Evolutionary conservation across 768 basidiomycete species (phyloP).

Genomic region (Suillus luteus): DNA sequence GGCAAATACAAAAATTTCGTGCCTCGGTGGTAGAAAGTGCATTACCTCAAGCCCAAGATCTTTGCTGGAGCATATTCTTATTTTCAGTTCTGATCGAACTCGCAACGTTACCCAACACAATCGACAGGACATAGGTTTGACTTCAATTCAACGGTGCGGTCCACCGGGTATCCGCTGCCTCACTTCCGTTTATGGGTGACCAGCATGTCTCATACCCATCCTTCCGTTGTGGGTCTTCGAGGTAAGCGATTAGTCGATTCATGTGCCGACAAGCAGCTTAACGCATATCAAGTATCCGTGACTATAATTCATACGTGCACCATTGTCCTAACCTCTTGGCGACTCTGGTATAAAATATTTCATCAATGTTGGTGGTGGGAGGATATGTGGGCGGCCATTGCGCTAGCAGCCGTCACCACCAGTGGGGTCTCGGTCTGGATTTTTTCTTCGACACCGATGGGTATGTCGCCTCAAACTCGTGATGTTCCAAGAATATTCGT

Average conservation of each 20-base stretch:
- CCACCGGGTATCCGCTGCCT: not conserved
- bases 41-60: not conserved
- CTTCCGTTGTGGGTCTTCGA: not conserved
- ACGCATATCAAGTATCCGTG: slow-evolving; percentile 5
- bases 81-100: not conserved
- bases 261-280: not conserved
- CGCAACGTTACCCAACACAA: not conserved
- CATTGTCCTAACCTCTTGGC: slow-evolving; percentile 10
- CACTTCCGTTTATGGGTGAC: not conserved
- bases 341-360: slow-evolving; percentile 13
- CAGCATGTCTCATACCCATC: not conserved
- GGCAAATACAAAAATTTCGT: not conserved
- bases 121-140: not conserved
- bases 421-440: slow-evolving; percentile 15
- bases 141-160: not conserved
- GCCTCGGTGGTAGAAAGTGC: not conserved
- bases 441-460: slow-evolving; percentile 4
- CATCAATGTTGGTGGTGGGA: slow-evolving; percentile 16
- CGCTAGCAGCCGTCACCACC: slow-evolving; percentile 4
- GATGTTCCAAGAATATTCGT: not conserved
- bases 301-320: slow-evolving; percentile 10
- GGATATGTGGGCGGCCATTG: slow-evolving; percentile 13
- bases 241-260: not conserved
- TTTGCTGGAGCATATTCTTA: not conserved
- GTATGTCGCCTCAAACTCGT: not conserved